Evolutionary conservation across 352 stramenopile species (phyloP), one percentile per base, ranked within the genome.

Genomic region (Pythium pectinolyticum): DNA sequence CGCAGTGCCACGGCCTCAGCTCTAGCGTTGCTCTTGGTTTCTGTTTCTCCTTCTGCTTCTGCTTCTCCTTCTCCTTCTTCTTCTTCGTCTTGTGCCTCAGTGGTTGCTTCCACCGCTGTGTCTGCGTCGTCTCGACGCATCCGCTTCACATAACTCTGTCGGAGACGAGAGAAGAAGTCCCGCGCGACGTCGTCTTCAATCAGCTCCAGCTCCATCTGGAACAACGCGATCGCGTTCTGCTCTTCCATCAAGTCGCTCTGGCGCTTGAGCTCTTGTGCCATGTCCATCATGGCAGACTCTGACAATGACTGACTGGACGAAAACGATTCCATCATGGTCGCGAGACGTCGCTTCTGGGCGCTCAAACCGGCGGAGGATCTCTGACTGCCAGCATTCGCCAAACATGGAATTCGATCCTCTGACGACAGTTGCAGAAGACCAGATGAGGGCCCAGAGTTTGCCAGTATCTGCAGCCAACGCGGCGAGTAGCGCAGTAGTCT

Each of bases 241-340:
- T 92, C 83, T 55, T 90, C 83, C 25, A 92, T 64, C 28, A 92
- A 53, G 31, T 88, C 77, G 31, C 86, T 90, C 19, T 83, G 76
- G 20, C 78, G 76, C 46, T 72, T 66, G 30, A 92, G 66, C 61
- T 89, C 76, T 25, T 82, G 72, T 19, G 81, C 66, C 46, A 89
- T 69, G 14, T 65, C 55, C 19, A 51, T 70, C 3, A 75, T 73
- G 10, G 84, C 30, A 57, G 66, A 14, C 66, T 66, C 5, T 78
- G 41, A 35, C 80, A 69, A 11, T 72, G 63, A 10, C 40, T 41
- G 0, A 66, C 31, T 34, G 46, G 35, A 15, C 69, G 28, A 9
- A 35, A 66, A 48, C 2, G 58, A 46, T 7, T 82, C 76, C 9
- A 72, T 31, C 15, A 72, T 41, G 10, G 58, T 41, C 20, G 58